Evolutionary conservation across 257 asterid species (phyloP).

Genomic region (Orobanche coerulescens): DNA sequence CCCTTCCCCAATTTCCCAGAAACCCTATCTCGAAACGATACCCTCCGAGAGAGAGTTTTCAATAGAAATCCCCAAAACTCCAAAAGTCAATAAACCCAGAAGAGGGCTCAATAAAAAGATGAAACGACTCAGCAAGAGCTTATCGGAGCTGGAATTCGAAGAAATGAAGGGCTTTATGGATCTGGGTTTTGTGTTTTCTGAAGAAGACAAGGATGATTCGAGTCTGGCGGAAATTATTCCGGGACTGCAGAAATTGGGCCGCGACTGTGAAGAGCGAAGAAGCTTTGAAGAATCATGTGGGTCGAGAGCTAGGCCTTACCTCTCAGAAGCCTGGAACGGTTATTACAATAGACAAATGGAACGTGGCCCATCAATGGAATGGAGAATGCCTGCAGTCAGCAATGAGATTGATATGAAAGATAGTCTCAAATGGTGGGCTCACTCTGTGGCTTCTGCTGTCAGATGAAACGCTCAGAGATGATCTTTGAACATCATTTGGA

Average conservation of each 20-base stretch:
- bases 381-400: conserved; percentile 36
- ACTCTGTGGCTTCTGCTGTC: conserved; percentile 61
- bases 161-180: conserved; percentile 82
- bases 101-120: not conserved
- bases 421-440: conserved; percentile 76
- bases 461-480: conserved; percentile 20
- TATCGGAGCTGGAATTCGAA: conserved; percentile 65
- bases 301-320: conserved; percentile 53
- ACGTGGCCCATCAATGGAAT: conserved; percentile 21
- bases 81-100: conserved; percentile 2
- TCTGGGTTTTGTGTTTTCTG: conserved; percentile 61
- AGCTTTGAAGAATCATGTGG: not conserved
- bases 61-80: conserved; percentile 18
- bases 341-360: conserved; percentile 14
- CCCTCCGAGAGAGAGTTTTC: conserved; percentile 29
- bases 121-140: conserved; percentile 41
- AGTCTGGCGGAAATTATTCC: conserved; percentile 55
- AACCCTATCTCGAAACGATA: conserved; percentile 31
- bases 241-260: conserved; percentile 58
- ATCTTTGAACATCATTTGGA: too few species aligned
- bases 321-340: conserved; percentile 70
- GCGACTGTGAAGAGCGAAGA: not conserved
- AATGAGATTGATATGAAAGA: conserved; percentile 53
- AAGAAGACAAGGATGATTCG: conserved; percentile 43
- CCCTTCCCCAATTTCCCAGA: conserved; percentile 27